Conservation (phyloP, 441 rosid species). For the Erysimum cheiri region DNA sequence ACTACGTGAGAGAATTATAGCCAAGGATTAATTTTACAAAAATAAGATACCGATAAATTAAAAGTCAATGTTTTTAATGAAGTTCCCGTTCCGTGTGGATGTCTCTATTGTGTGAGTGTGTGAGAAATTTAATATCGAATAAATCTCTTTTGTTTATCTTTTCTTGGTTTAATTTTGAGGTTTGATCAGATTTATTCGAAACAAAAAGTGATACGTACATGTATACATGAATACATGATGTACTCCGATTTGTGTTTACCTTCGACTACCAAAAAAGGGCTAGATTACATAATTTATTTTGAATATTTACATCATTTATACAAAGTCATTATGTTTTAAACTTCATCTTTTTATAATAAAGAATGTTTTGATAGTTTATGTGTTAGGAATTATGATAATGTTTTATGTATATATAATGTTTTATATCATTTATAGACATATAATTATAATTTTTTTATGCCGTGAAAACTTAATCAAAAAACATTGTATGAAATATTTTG, state of each 20-base stretch:
- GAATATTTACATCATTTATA: too few relatives aligned
- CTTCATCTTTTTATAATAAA: too few relatives aligned
- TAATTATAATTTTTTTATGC: too few relatives aligned
- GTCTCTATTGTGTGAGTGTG: constrained; percentile 4
- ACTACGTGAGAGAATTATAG: constrained; percentile 5
- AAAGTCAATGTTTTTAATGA: constrained; percentile 2
- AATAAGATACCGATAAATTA: not conserved
- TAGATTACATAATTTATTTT: too few relatives aligned
- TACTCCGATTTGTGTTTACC: too few relatives aligned
- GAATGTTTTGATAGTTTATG: too few relatives aligned
- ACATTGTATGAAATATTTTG: too few relatives aligned
- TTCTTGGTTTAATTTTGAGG: not conserved
- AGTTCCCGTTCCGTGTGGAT: constrained; percentile 22
- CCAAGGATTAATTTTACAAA: not conserved
- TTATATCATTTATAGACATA: not conserved
- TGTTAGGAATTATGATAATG: too few relatives aligned
- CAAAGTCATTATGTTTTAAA: too few relatives aligned
- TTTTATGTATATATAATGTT: not conserved
- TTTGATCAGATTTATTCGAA: not conserved
- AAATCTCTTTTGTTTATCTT: not conserved
- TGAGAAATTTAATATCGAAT: not conserved
- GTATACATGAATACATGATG: too few relatives aligned
- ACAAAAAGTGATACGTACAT: not conserved
- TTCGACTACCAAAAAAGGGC: too few relatives aligned
- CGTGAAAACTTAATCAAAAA: too few relatives aligned